Conservation (phyloP, 2,329 filamentous ascomycete species). For the Neoarthrinium moseri region DNA sequence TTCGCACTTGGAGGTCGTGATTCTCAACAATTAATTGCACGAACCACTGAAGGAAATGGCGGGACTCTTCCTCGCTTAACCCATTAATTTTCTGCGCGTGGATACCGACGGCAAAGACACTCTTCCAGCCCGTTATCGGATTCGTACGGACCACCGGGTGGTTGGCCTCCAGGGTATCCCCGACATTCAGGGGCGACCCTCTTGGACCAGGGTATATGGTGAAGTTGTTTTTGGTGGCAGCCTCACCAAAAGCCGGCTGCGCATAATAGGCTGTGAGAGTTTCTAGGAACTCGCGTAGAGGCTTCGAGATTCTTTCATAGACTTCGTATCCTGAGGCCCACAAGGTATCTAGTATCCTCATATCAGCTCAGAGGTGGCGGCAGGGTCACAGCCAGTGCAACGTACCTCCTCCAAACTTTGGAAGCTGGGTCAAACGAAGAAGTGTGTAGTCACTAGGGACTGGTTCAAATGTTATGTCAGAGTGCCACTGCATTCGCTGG, state of each 20-base stretch:
- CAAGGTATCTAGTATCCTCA: slow-evolving; percentile 55
- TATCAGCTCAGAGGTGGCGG: no score
- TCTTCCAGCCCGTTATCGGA: slow-evolving; percentile 58
- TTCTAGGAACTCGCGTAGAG: slow-evolving; percentile 59
- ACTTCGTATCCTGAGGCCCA: slow-evolving; percentile 69
- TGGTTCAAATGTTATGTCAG: slow-evolving; percentile 65
- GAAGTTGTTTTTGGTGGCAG: slow-evolving; percentile 43
- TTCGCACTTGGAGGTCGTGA: slow-evolving; percentile 54
- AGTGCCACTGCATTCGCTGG: slow-evolving; percentile 53
- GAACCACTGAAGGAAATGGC: slow-evolving; percentile 51
- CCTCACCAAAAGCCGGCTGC: slow-evolving; percentile 47
- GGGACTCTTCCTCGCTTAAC: slow-evolving; percentile 45
- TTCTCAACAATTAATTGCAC: slow-evolving; percentile 50
- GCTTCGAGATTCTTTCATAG: slow-evolving; percentile 60
- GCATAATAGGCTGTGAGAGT: slow-evolving; percentile 54
- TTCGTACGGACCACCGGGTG: slow-evolving; percentile 58
- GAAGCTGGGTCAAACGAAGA: slow-evolving; percentile 52
- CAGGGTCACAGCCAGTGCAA: no score
- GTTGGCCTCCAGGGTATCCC: slow-evolving; percentile 43
- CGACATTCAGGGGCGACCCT: slow-evolving; percentile 50
- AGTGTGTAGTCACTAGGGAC: slow-evolving; percentile 63
- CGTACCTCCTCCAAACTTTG: slow-evolving; percentile 52
- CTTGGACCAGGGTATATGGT: slow-evolving; percentile 43
- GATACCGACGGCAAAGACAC: slow-evolving; percentile 47
- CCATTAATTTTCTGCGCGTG: slow-evolving; percentile 52